Evolutionary conservation across 345 rosid species (phyloP).

Genomic region (Boechera stricta): DNA sequence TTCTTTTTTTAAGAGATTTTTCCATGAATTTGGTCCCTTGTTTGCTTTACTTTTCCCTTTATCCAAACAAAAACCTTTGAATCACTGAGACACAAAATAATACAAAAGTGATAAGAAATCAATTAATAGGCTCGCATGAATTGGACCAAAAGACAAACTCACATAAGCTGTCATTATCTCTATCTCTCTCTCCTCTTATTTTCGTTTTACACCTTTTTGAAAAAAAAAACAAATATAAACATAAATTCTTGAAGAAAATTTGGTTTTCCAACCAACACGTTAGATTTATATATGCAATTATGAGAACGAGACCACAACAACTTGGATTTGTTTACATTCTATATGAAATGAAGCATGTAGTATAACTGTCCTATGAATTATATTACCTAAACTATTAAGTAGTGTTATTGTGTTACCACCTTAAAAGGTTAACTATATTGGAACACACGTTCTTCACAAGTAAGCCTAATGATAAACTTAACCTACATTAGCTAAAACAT

Average conservation of each 20-base stretch:
- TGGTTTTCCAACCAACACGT: conserved; percentile 39
- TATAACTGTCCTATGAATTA: not conserved
- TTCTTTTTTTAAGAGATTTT: conserved; percentile 11
- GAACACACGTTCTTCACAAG: conserved; percentile 21
- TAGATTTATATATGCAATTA: conserved; percentile 17
- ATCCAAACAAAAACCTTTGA: conserved; percentile 23
- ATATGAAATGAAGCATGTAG: conserved; percentile 29
- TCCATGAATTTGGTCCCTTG: conserved; percentile 34
- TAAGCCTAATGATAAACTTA: conserved; percentile 25
- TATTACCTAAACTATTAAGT: conserved; percentile 3
- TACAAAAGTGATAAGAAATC: conserved; percentile 34
- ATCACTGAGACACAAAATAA: conserved; percentile 19
- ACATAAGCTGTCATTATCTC: conserved; percentile 37
- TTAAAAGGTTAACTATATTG: conserved; percentile 26
- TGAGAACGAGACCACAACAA: conserved; percentile 39
- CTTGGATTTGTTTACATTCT: conserved; percentile 28
- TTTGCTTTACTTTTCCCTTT: conserved; percentile 33
- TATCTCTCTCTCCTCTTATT: not conserved
- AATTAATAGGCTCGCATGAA: conserved; percentile 23
- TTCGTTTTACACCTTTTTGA: conserved; percentile 9
- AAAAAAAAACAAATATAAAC: not conserved
- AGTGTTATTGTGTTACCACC: not conserved
- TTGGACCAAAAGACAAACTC: conserved; percentile 45
- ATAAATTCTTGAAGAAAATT: conserved; percentile 24
- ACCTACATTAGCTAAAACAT: conserved; percentile 35